Percentiles rank a stretch among this genome's conserved stretches.
Evolutionary conservation across 2,329 filamentous ascomycete genomes (phyloP).

Genomic region (Cercospora sesami): DNA sequence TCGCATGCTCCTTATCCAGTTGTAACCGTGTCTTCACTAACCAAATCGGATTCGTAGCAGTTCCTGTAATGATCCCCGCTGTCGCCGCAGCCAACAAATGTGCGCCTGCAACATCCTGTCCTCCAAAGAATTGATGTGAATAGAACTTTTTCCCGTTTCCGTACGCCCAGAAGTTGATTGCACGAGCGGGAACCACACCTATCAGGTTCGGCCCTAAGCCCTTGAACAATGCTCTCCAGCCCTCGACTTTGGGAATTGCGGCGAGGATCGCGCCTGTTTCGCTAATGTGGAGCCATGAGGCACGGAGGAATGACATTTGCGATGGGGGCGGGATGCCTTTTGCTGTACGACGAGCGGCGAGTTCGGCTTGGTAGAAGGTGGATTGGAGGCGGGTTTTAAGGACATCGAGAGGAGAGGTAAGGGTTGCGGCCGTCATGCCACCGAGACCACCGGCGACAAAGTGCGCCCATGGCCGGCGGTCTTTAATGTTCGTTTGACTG

Average conservation of each 20-base stretch:
- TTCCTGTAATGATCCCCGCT: constrained; percentile 82
- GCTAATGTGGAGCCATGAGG: constrained; percentile 70
- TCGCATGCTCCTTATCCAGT: constrained; percentile 78
- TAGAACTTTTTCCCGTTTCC: constrained; percentile 86
- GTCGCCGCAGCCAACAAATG: constrained; percentile 74
- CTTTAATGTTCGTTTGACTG: constrained; percentile 23
- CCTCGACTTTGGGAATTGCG: constrained; percentile 77
- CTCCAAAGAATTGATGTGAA: constrained; percentile 70
- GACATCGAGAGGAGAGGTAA: constrained; percentile 93
- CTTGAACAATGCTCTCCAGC: constrained; percentile 86
- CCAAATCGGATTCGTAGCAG: constrained; percentile 95
- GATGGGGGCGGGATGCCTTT: constrained; percentile 55
- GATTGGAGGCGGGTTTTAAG: constrained; percentile 91
- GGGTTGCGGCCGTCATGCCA: constrained; percentile 85
- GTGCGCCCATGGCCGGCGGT: constrained; percentile 80
- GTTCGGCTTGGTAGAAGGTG: constrained; percentile 87
- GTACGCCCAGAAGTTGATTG: constrained; percentile 93
- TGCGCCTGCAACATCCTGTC: constrained; percentile 69
- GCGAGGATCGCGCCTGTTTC: constrained; percentile 86
- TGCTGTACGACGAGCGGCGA: constrained; percentile 66
- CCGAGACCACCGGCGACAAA: constrained; percentile 86
- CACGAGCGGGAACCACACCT: constrained; percentile 83
- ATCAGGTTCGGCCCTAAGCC: constrained; percentile 87
- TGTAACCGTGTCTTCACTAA: constrained; percentile 91
- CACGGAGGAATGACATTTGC: constrained; percentile 64